These are phyloP conservation scores for Huntiella moniliformis DNA, from an alignment of 2,329 filamentous ascomycete species.

Conservation along the genomic window DNA sequence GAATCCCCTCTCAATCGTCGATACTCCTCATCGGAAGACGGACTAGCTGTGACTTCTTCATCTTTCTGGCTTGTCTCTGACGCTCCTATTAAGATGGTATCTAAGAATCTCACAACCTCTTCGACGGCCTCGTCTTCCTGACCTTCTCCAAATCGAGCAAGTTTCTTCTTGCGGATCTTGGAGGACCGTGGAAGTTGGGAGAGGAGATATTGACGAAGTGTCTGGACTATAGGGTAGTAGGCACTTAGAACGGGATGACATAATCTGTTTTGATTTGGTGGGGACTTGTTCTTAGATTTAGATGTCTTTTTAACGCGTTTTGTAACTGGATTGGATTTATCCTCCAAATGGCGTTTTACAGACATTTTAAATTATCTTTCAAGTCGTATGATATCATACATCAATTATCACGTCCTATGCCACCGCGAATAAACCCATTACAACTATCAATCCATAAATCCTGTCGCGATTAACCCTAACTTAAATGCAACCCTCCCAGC, in stretches of 20 bases:
- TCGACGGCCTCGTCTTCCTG: conserved; percentile 15
- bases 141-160: conserved; percentile 27
- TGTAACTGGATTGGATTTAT: too few species aligned
- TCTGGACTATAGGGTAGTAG: conserved; percentile 47
- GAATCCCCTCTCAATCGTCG: not conserved
- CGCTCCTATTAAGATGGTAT: conserved; percentile 11
- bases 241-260: conserved; percentile 4
- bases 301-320: too few species aligned
- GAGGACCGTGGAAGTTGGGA: conserved; percentile 47
- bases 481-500: too few species aligned
- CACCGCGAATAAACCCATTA: too few species aligned
- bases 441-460: too few species aligned
- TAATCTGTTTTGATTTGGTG: not conserved
- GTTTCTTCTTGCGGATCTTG: conserved; percentile 39
- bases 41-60: not conserved
- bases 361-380: too few species aligned
- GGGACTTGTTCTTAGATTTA: not conserved
- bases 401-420: too few species aligned
- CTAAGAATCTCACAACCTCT: conserved; percentile 12
- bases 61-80: not conserved
- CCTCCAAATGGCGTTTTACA: too few species aligned
- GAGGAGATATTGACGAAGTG: conserved; percentile 53
- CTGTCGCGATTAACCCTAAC: too few species aligned
- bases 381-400: too few species aligned
- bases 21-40: not conserved